A percentile compares a stretch with the other conserved stretches of the same genome.
Evolutionary conservation across 441 rosid species (phyloP).

Genomic region (Pelargonium fulgidum): DNA sequence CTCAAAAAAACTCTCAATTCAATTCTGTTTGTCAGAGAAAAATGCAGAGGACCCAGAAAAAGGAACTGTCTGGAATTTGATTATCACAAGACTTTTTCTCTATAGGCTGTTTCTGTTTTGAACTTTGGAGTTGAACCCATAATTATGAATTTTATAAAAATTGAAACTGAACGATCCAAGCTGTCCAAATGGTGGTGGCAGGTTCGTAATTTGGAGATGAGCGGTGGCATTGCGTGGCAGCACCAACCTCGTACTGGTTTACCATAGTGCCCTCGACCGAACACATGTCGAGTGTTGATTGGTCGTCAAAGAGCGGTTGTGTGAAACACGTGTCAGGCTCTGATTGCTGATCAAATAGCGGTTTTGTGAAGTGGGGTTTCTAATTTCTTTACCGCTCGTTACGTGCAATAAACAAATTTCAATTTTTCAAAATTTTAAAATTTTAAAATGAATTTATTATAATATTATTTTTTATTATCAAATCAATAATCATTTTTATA

Average conservation of each 20-base stretch:
- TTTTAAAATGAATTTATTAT: too few species aligned
- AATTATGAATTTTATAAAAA: neutral
- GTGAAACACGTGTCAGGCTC: neutral
- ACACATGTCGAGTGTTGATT: neutral
- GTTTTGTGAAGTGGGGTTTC: neutral
- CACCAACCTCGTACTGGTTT: slow-evolving; percentile 8
- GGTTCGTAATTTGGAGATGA: neutral
- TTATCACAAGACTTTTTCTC: neutral
- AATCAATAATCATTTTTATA: too few species aligned
- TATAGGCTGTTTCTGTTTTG: neutral
- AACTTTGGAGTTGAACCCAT: neutral
- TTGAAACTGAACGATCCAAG: neutral
- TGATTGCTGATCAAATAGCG: neutral
- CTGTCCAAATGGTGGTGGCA: slow-evolving; percentile 3
- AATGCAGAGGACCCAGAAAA: slow-evolving; percentile 3
- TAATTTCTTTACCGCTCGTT: neutral
- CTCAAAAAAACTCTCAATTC: neutral
- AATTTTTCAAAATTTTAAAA: too few species aligned
- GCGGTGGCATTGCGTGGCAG: neutral
- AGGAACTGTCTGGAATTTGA: slow-evolving; percentile 5
- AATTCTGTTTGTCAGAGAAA: neutral
- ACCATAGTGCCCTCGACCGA: neutral
- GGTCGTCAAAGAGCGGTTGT: too few species aligned
- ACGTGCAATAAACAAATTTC: too few species aligned
- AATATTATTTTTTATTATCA: too few species aligned